Evolutionary conservation across 2,329 filamentous ascomycete genomes (phyloP).

Genomic region (Ophiostoma populinum): DNA sequence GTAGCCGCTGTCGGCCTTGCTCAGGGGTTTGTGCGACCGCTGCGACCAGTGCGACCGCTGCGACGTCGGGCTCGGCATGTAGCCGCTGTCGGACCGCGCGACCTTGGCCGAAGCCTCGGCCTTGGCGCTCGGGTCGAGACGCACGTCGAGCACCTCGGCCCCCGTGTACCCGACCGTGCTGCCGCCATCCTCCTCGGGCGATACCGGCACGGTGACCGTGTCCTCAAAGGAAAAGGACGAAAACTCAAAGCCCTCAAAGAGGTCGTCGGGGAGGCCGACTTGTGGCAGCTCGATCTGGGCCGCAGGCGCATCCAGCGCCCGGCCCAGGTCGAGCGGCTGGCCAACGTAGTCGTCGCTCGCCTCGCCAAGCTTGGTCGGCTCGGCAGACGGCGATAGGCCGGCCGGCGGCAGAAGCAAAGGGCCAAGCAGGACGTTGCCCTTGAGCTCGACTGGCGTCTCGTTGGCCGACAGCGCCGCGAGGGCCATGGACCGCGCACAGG

Average conservation of each 20-base stretch:
- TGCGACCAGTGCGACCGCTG: constrained; percentile 12
- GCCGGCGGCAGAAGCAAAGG: neutral
- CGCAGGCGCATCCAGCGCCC: neutral
- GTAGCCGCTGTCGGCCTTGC: constrained; percentile 44
- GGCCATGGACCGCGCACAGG: constrained; percentile 7
- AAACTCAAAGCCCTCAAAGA: constrained; percentile 15
- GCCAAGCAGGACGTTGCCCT: neutral
- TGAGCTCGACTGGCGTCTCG: neutral
- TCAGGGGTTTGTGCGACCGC: constrained; percentile 25
- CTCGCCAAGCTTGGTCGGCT: too few relatives aligned
- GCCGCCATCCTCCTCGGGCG: constrained; percentile 23
- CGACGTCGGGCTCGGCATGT: constrained; percentile 27
- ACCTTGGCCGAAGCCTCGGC: constrained; percentile 20
- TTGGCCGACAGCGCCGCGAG: constrained; percentile 6
- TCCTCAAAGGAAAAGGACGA: constrained; percentile 21
- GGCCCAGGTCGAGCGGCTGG: neutral
- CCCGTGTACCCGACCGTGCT: constrained; percentile 17
- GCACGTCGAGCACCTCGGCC: constrained; percentile 23
- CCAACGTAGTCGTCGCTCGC: neutral
- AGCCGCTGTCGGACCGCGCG: constrained; percentile 30
- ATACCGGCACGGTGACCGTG: neutral
- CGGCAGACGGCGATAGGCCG: too few relatives aligned
- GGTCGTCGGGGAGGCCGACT: constrained; percentile 6
- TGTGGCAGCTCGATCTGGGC: constrained; percentile 4
- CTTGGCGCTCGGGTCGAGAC: constrained; percentile 28